These are phyloP conservation scores for Proliferodiscus dingleyae DNA, from an alignment of 2,329 filamentous ascomycete species.

Conservation along the genomic window DNA sequence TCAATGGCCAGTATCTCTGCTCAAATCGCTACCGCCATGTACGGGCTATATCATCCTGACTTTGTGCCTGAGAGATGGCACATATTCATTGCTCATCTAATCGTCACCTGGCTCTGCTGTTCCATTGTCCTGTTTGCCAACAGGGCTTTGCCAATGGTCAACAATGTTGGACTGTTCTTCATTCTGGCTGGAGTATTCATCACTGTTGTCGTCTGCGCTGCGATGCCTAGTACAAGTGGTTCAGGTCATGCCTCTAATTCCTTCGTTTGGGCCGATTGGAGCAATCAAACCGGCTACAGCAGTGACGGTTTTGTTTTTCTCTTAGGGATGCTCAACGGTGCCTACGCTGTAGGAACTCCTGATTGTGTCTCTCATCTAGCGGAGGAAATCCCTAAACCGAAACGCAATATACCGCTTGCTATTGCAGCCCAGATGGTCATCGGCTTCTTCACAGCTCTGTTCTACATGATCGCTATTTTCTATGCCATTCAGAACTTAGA, in stretches of 20 bases:
- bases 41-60: constrained; percentile 42
- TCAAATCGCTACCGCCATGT: constrained; percentile 44
- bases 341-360: constrained; percentile 61
- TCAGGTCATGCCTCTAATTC: constrained; percentile 35
- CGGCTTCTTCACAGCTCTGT: constrained; percentile 48
- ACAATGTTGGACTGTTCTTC: constrained; percentile 50
- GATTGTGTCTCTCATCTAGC: constrained; percentile 62
- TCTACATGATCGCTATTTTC: constrained; percentile 49
- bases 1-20: constrained; percentile 34
- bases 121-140: constrained; percentile 49
- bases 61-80: constrained; percentile 45
- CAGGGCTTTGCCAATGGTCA: constrained; percentile 45
- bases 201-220: constrained; percentile 40
- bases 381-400: constrained; percentile 55
- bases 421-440: constrained; percentile 47
- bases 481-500: constrained; percentile 53
- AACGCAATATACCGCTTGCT: constrained; percentile 48
- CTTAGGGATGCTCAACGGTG: constrained; percentile 60
- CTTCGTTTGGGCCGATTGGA: constrained; percentile 43
- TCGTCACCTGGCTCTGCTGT: constrained; percentile 43
- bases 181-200: constrained; percentile 50
- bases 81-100: constrained; percentile 44
- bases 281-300: constrained; percentile 40
- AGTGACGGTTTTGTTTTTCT: constrained; percentile 54
- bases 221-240: constrained; percentile 46